Base-by-base conservation (phyloP, 495 filamentous ascomycete genomes). In the Parathielavia hyrcaniae region DNA sequence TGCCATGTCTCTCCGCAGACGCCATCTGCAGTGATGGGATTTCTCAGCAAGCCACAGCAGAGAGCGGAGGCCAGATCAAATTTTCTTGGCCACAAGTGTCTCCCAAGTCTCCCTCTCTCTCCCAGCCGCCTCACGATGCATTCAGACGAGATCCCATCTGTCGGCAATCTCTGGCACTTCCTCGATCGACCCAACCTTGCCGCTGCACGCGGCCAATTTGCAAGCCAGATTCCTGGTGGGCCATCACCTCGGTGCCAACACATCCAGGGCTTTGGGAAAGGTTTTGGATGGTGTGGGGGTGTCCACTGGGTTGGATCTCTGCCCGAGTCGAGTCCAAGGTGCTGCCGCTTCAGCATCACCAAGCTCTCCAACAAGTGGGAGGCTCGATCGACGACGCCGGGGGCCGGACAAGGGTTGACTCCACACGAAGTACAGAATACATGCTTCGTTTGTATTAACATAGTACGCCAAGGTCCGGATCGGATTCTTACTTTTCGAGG, bases 41-140 rank as follows among this genome's bases (percentile, higher is more conserved):
- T 56, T 56, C n/a, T 47, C 44, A 56, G 53, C 53, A 49, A 48
- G 53, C 53, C 53, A 56, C 53, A 23, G 7, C 14, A 20, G 38
- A 14, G 7, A 34, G 13, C 9, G 16, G n/a, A 36, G 52, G 40
- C 1, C 52, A 36, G 44, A 56, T 16, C 32, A 16, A 32, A 39
- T 49, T 45, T n/a, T 26, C 50, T 11, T 14, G 5, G n/a, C n/a
- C n/a, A n/a, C n/a, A n/a, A n/a, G n/a, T n/a, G n/a, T n/a, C n/a
- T n/a, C n/a, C n/a, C n/a, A n/a, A n/a, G n/a, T n/a, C n/a, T n/a
- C n/a, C n/a, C n/a, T 17, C 12, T 39, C 39, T 52, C 12, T 10
- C 17, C 8, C 38, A 26, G 36, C 10, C 50, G 35, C 19, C 3
- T 39, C 39, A 16, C 1, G 26, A 7, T 12, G 49, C 19, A 23